phyloP scores from a whole-genome alignment of 345 rosid genomes.

The Hirschfeldia incana region DNA sequence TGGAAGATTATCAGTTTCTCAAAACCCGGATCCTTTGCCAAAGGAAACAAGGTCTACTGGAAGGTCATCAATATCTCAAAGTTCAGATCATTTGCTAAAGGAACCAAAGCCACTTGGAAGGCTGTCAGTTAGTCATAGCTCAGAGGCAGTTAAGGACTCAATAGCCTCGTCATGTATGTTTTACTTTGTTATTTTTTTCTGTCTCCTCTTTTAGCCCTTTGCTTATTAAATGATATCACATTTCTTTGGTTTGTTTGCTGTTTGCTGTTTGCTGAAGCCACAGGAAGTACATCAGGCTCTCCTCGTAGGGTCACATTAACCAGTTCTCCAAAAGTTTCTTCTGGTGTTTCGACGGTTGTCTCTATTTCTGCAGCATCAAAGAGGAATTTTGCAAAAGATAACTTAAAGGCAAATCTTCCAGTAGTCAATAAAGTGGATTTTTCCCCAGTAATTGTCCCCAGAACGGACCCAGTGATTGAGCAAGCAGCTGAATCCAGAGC shows the following conservation, averaged over 20 bases:
- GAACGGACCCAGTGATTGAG: constrained; percentile 60
- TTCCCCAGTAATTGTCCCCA: constrained; percentile 75
- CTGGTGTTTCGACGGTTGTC: constrained; percentile 45
- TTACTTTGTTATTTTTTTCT: constrained; percentile 32
- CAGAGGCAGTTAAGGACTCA: constrained; percentile 68
- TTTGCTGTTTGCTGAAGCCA: constrained; percentile 61
- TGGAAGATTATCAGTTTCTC: constrained; percentile 80
- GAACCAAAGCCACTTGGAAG: constrained; percentile 77
- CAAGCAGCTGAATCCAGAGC: constrained; percentile 66
- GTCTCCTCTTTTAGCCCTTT: neutral
- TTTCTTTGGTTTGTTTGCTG: constrained; percentile 33
- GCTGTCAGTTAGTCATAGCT: constrained; percentile 68
- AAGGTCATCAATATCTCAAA: constrained; percentile 56
- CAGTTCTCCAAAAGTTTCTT: constrained; percentile 45
- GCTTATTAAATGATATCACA: constrained; percentile 23
- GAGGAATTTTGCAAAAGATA: constrained; percentile 39
- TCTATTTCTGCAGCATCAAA: constrained; percentile 52
- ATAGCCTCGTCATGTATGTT: constrained; percentile 61
- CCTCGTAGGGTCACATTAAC: constrained; percentile 69
- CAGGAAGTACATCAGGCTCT: constrained; percentile 72
- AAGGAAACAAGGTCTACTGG: constrained; percentile 41
- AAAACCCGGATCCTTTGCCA: constrained; percentile 45
- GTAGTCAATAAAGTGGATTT: constrained; percentile 56
- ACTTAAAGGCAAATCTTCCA: constrained; percentile 51
- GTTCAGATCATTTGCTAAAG: constrained; percentile 57